These are phyloP conservation scores for Cryptosporidium felis DNA, from an alignment of 169 alveolate genomes.

Conservation along the genomic window DNA sequence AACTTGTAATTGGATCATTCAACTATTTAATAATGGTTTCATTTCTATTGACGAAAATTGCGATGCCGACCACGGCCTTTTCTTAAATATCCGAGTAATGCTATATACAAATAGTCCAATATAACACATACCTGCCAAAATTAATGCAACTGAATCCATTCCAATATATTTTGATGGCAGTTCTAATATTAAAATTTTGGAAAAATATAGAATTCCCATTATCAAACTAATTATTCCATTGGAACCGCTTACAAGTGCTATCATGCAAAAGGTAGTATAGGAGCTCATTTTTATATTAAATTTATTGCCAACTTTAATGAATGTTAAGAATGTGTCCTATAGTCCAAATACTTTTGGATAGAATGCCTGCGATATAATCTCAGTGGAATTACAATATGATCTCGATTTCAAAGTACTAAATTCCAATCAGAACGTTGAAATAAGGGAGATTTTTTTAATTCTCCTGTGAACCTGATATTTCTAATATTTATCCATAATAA, in stretches of 20 bases:
- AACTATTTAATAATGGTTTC: conserved; percentile 46
- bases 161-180: conserved; percentile 10
- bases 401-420: no score
- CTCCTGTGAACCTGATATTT: no score
- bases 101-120: conserved; percentile 14
- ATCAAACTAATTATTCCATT: conserved; percentile 35
- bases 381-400: background rate
- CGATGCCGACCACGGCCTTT: background rate
- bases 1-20: background rate
- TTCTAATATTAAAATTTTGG: conserved; percentile 16
- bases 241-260: conserved; percentile 54
- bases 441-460: no score
- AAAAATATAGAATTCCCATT: conserved; percentile 51
- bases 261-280: conserved; percentile 30
- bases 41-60: conserved; percentile 49
- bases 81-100: conserved; percentile 10
- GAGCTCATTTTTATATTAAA: no score
- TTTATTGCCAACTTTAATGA: no score
- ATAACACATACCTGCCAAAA: conserved; percentile 24
- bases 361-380: background rate
- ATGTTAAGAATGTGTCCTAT: background rate
- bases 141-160: conserved; percentile 20
- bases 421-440: no score
- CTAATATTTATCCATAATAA: no score
- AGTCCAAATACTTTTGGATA: background rate